Conservation (phyloP, 2,329 filamentous ascomycete genomes). For the Blastomyces gilchristii region DNA sequence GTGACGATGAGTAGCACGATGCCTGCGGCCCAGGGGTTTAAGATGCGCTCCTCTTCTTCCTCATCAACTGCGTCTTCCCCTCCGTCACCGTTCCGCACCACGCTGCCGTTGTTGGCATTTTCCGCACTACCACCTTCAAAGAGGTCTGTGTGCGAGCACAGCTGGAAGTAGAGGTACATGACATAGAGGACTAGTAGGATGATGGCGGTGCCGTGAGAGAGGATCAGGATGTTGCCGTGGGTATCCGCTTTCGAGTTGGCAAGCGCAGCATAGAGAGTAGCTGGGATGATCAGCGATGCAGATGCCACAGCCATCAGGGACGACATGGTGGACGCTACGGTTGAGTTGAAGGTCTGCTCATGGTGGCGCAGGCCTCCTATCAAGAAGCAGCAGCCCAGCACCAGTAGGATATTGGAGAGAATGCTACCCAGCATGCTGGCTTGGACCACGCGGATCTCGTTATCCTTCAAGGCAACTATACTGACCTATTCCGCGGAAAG, state of each 20-base stretch:
- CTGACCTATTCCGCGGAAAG: slow-evolving; percentile 54
- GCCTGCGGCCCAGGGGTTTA: slow-evolving; percentile 54
- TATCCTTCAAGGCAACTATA: slow-evolving; percentile 75
- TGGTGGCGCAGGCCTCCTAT: slow-evolving; percentile 60
- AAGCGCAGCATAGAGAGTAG: slow-evolving; percentile 60
- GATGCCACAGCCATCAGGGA: slow-evolving; percentile 67
- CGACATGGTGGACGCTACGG: slow-evolving; percentile 44
- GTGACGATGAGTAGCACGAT: slow-evolving; percentile 61
- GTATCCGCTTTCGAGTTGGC: slow-evolving; percentile 31
- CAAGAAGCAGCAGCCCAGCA: slow-evolving; percentile 71
- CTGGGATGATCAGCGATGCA: slow-evolving; percentile 68
- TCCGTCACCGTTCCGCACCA: not conserved
- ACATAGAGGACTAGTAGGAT: slow-evolving; percentile 66
- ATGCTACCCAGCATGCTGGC: slow-evolving; percentile 95
- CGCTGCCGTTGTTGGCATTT: slow-evolving; percentile 20
- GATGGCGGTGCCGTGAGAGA: slow-evolving; percentile 66
- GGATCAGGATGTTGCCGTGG: slow-evolving; percentile 49
- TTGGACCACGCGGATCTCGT: slow-evolving; percentile 92
- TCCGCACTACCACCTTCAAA: slow-evolving; percentile 45
- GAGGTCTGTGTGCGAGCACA: slow-evolving; percentile 61
- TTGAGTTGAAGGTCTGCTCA: slow-evolving; percentile 52
- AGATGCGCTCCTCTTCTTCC: slow-evolving; percentile 41
- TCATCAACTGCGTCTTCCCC: slow-evolving; percentile 14
- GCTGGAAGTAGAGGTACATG: slow-evolving; percentile 68
- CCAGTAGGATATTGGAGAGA: slow-evolving; percentile 84